Base-by-base conservation (phyloP, 176 grass and related monocot species). In the Oryza meyeriana region DNA sequence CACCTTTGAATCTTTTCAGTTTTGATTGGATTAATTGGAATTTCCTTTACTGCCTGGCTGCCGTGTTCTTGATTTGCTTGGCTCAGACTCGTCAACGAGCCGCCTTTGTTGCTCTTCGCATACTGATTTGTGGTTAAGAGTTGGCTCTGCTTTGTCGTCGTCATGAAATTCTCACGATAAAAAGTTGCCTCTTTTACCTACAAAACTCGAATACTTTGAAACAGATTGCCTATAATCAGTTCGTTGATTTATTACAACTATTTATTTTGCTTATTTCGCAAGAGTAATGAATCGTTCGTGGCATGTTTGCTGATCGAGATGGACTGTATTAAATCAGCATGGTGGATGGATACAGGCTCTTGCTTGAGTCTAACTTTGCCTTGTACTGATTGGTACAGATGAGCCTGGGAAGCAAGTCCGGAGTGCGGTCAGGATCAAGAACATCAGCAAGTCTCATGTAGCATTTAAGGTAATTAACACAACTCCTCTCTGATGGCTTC, bases 401-500 rank as follows among this genome's bases (percentile, higher is more conserved):
- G 96, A 94, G 69, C 89, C 97, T 9, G 97, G 97, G 20, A 96
- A 99, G 77, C 97, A 99, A 55, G 97, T 90, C 30, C 81, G 87
- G 62, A 99, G 97, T 81, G 93, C 97, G 8, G 85, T 99, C 10
- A 93, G 75, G 83, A 99, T 99, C 66, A 99, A 96, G 91, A 99
- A 99, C 85, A 88, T 89, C 72, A 95, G 93, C 93, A 99, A 96
- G 81, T 95, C 97, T 3, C 85, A 99, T 94, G 91, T 94, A 62
- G 93, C 89, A 71, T 99, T 99, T 68, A 99, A 99, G 97, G 93
- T 95, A 76, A 48, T 17, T 75, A 83, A 33, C 22, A 1, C 5
- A 27, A 44, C 67, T 40, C 85, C 20, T 48, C 25, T 84, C 45
- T 25, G 35, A 24, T 4, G 11, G 27, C 12, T 0, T 77, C 71